Conservation (phyloP, 1,139 yeast species). For the Pneumocystis wakefieldiae region DNA sequence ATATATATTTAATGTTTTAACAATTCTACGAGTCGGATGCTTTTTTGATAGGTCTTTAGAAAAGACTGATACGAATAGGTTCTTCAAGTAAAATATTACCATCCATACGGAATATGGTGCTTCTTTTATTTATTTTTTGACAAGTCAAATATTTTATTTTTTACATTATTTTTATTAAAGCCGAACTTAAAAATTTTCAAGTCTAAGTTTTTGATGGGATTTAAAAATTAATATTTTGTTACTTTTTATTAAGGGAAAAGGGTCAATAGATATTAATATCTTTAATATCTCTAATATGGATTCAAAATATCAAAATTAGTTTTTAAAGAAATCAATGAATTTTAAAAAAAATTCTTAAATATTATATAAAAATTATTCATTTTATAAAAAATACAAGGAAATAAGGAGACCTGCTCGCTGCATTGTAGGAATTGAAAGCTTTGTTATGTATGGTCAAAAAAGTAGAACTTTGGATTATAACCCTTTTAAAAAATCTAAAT, state of each 20-base stretch:
- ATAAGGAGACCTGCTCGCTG: background rate
- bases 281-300: background rate
- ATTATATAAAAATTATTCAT: background rate
- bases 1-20: too few relatives aligned
- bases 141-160: too few relatives aligned
- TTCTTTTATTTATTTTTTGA: too few relatives aligned
- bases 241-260: background rate
- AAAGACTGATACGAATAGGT: too few relatives aligned
- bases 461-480: background rate
- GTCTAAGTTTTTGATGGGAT: too few relatives aligned
- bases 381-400: background rate
- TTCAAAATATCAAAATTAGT: background rate
- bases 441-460: background rate
- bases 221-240: background rate
- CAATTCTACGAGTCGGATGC: background rate
- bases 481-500: background rate
- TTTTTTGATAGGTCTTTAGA: too few relatives aligned
- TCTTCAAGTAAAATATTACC: too few relatives aligned
- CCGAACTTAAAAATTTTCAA: too few relatives aligned
- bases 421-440: background rate
- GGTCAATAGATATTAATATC: background rate
- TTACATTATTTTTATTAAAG: too few relatives aligned
- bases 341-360: too few relatives aligned
- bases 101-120: too few relatives aligned
- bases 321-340: background rate